Evolutionary conservation across 352 stramenopile species (phyloP), one percentile per base, ranked within the genome.

Genomic region (Pythium sukuiense): DNA sequence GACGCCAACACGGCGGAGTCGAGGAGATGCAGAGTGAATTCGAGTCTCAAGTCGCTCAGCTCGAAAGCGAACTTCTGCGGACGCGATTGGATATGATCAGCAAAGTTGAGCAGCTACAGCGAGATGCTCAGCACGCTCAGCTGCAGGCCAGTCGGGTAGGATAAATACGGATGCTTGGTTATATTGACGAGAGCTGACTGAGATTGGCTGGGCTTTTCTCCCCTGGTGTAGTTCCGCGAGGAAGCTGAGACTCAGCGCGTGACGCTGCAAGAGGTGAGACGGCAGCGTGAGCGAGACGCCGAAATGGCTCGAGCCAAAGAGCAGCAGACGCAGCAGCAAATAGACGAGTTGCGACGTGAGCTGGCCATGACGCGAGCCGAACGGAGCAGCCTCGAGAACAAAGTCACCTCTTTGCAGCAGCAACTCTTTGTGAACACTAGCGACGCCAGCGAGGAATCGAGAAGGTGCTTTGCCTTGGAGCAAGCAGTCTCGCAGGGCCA

Each of bases 141-240:
- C 57, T 76, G 35, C 72, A 80, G 46, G 74, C 59, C 45, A 70
- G 85, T 35, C 74, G 62, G 54, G 77, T 89, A 60, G n/a, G 55
- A 46, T 2, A 26, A 20, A 33, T 12, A 20, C 4, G 2, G 50
- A 18, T 27, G 24, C 3, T 32, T 33, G 29, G 6, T 29, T 26
- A 43, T 4, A 30, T 33, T 33, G 29, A 6, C 14, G 9, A 26
- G 9, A 27, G 16, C 37, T 59, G 30, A 45, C 37, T 1, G 13
- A 2, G 39, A 39, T 49, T 58, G 20, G 20, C 7, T 41, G 26
- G 20, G 20, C 20, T 24, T 24, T 24, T 24, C 0, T 24, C 20
- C 41, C 16, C 18, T 63, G 26, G 11, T 39, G 18, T 56, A 80
- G 74, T 68, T 69, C 14, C 67, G 67, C 43, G 41, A 57, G 12